Evolutionary conservation across 805 yeast species (phyloP).

Genomic region (Starmerella stellata): DNA sequence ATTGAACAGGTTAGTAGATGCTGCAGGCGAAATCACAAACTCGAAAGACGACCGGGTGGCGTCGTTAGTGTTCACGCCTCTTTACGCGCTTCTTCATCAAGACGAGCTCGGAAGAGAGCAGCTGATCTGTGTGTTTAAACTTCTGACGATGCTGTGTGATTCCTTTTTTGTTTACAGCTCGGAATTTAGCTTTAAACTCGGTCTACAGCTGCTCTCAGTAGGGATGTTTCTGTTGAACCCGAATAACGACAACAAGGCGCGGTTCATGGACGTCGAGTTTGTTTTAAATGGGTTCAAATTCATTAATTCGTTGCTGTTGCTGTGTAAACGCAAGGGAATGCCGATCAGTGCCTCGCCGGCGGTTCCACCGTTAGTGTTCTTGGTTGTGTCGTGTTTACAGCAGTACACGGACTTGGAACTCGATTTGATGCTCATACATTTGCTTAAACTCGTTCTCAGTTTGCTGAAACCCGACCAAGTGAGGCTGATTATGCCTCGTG

Average conservation of each 20-base stretch:
- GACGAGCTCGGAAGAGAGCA: conserved; percentile 30
- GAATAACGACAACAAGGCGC: conserved; percentile 7
- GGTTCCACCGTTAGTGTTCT: conserved; percentile 15
- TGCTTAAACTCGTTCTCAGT: neutral
- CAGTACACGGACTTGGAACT: conserved; percentile 7
- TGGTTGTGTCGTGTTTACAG: conserved; percentile 15
- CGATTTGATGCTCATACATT: neutral
- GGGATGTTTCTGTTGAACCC: conserved; percentile 17
- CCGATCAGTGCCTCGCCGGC: conserved; percentile 13
- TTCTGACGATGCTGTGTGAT: conserved; percentile 28
- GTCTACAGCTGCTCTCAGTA: conserved; percentile 17
- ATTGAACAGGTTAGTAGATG: too few species aligned
- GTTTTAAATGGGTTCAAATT: conserved; percentile 19
- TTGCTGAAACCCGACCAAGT: conserved; percentile 3
- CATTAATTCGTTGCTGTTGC: conserved; percentile 13
- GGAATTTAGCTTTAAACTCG: conserved; percentile 12
- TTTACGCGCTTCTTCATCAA: conserved; percentile 35
- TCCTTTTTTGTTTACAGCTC: conserved; percentile 9
- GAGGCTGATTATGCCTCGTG: conserved; percentile 12
- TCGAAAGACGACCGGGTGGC: conserved; percentile 24
- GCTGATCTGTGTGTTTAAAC: conserved; percentile 30
- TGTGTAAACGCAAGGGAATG: conserved; percentile 8
- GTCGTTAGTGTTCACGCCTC: conserved; percentile 45
- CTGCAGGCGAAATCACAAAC: neutral
- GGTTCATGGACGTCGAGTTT: neutral